These are phyloP conservation scores for Leccinum ochraceum DNA, from an alignment of 768 basidiomycete species.

Conservation along the genomic window DNA sequence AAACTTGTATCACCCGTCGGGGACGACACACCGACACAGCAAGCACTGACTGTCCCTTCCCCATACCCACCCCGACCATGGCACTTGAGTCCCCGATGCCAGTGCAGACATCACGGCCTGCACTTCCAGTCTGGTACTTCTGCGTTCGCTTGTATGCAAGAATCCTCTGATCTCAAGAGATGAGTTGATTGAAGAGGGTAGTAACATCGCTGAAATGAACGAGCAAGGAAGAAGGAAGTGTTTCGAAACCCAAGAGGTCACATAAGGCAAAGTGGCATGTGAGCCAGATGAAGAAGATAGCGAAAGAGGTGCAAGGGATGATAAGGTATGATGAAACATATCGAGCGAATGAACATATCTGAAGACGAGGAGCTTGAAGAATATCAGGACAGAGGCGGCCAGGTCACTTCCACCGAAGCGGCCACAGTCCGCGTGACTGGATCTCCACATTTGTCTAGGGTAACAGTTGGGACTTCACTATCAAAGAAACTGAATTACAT, in stretches of 20 bases:
- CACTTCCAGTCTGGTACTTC: no score
- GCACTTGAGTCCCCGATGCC: constrained; percentile 42
- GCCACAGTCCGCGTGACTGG: constrained; percentile 1
- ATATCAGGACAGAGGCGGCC: neutral
- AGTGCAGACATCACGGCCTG: constrained; percentile 21
- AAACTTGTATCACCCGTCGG: constrained; percentile 18
- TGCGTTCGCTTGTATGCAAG: no score
- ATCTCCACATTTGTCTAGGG: constrained; percentile 49
- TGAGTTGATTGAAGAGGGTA: no score
- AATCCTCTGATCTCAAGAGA: no score
- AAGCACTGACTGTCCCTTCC: constrained; percentile 50
- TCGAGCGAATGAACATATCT: no score
- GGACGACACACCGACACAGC: constrained; percentile 33
- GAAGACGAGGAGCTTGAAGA: constrained; percentile 9
- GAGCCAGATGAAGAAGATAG: no score
- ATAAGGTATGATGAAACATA: no score
- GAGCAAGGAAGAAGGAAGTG: no score
- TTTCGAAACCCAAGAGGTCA: no score
- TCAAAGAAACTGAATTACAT: constrained; percentile 79
- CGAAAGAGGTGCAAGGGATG: no score
- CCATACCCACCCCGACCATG: constrained; percentile 50
- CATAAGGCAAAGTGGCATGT: no score
- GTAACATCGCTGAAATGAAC: no score
- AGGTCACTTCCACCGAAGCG: neutral
- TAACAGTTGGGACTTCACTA: constrained; percentile 54